phyloP scores from a whole-genome alignment of 1,139 yeast genomes.

The Hyphopichia burtonii region DNA sequence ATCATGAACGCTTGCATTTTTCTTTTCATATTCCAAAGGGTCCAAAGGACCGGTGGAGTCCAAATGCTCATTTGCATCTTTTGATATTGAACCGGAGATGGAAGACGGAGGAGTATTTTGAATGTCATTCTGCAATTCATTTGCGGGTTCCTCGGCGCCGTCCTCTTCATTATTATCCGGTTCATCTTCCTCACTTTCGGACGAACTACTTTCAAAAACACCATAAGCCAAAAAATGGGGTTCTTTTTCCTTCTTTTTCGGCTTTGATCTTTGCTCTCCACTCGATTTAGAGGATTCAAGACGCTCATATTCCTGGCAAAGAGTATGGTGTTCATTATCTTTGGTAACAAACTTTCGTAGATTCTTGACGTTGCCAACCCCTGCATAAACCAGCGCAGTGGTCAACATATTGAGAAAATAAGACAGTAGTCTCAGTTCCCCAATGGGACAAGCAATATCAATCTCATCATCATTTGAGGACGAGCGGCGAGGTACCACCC shows the following conservation, averaged over 20 bases:
- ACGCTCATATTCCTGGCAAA: not conserved
- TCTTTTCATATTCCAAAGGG: not conserved
- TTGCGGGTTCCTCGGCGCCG: constrained; percentile 4
- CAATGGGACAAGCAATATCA: constrained; percentile 19
- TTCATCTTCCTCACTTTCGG: constrained; percentile 7
- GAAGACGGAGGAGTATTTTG: not conserved
- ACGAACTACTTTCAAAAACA: constrained; percentile 2
- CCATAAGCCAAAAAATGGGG: constrained; percentile 3
- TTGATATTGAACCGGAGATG: not conserved
- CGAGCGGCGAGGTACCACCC: not conserved
- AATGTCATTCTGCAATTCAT: constrained; percentile 3
- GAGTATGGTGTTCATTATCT: constrained; percentile 6
- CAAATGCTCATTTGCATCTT: not conserved
- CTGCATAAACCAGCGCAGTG: constrained; percentile 53
- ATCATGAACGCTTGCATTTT: not conserved
- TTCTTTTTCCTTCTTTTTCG: not conserved
- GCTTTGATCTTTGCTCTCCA: not conserved
- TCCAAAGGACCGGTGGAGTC: too few species aligned
- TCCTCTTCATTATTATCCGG: constrained; percentile 3
- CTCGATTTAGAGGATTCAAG: not conserved
- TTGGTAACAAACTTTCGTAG: constrained; percentile 5
- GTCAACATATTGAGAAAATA: constrained; percentile 48
- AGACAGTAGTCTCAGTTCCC: constrained; percentile 15
- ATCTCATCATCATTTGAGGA: constrained; percentile 18
- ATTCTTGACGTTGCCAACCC: constrained; percentile 23